phyloP scores from a whole-genome alignment of 2,329 filamentous ascomycete species.

The Neofusicoccum cordaticola region DNA sequence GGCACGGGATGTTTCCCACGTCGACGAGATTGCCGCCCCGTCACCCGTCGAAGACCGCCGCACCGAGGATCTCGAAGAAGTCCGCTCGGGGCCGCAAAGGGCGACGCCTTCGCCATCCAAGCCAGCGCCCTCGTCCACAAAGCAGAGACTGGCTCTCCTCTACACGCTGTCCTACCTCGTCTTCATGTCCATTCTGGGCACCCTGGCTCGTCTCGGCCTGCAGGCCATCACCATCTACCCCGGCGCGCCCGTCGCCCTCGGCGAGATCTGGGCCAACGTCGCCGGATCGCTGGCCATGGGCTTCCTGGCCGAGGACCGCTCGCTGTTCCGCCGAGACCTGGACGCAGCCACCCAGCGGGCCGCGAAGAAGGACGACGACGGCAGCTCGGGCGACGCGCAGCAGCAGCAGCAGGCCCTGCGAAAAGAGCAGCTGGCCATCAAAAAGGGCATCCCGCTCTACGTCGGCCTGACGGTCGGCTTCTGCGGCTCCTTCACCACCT shows the following conservation, averaged over 20 bases:
- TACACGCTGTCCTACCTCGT: conserved; percentile 77
- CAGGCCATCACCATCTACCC: conserved; percentile 77
- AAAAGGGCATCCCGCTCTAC: conserved; percentile 86
- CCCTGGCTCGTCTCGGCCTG: conserved; percentile 76
- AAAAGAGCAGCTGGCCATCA: conserved; percentile 49
- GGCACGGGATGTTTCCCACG: neutral
- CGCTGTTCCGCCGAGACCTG: conserved; percentile 56
- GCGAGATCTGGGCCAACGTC: conserved; percentile 85
- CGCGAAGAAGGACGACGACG: neutral
- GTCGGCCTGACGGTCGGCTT: conserved; percentile 83
- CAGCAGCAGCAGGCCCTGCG: neutral
- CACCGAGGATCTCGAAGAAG: no score
- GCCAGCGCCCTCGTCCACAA: neutral
- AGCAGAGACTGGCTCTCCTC: conserved; percentile 18
- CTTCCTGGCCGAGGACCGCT: conserved; percentile 75
- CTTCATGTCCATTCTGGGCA: conserved; percentile 81
- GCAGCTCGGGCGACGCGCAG: neutral
- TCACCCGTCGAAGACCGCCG: neutral
- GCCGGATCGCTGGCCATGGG: conserved; percentile 79
- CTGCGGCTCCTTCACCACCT: conserved; percentile 86
- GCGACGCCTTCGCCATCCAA: no score
- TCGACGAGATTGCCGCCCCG: neutral
- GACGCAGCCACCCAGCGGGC: conserved; percentile 29
- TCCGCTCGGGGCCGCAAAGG: no score
- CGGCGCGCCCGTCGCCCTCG: conserved; percentile 67